These are phyloP conservation scores for Mrakia hoshinonis DNA, from an alignment of 768 basidiomycete genomes.

Conservation along the genomic window DNA sequence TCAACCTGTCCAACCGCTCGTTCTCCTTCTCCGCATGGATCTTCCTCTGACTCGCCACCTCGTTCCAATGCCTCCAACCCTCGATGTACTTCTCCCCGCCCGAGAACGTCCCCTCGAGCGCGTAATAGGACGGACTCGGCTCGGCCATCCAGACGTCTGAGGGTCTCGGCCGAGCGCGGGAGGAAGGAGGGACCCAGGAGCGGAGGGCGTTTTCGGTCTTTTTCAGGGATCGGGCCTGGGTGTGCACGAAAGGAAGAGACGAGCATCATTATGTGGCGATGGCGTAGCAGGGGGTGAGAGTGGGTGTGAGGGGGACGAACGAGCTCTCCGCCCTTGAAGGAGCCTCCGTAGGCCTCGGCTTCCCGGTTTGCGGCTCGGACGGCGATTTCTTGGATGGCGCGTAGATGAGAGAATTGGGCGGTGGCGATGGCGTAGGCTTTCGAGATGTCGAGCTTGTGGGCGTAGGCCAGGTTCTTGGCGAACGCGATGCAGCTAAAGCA, in stretches of 20 bases:
- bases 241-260: background rate
- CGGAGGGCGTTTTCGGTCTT: constrained; percentile 24
- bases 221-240: constrained; percentile 8
- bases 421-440: constrained; percentile 72
- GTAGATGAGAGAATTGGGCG: constrained; percentile 76
- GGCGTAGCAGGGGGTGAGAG: background rate
- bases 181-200: constrained; percentile 1
- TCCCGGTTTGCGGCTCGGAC: constrained; percentile 68
- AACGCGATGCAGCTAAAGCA: constrained; percentile 62
- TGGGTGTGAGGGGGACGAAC: constrained; percentile 5
- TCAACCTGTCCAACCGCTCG: background rate
- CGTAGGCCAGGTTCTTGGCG: constrained; percentile 63
- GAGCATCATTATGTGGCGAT: background rate
- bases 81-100: constrained; percentile 19
- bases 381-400: constrained; percentile 72
- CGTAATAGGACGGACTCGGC: background rate
- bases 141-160: constrained; percentile 7
- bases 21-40: background rate
- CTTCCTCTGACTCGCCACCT: background rate
- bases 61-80: constrained; percentile 24
- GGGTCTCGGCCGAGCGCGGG: background rate
- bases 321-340: constrained; percentile 48
- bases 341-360: constrained; percentile 64
- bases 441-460: constrained; percentile 58
- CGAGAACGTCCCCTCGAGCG: constrained; percentile 15